Percentiles rank a stretch among this genome's conserved stretches.
phyloP scores from a whole-genome alignment of 108 stramenopile species.

The Parietichytrium sp. region DNA sequence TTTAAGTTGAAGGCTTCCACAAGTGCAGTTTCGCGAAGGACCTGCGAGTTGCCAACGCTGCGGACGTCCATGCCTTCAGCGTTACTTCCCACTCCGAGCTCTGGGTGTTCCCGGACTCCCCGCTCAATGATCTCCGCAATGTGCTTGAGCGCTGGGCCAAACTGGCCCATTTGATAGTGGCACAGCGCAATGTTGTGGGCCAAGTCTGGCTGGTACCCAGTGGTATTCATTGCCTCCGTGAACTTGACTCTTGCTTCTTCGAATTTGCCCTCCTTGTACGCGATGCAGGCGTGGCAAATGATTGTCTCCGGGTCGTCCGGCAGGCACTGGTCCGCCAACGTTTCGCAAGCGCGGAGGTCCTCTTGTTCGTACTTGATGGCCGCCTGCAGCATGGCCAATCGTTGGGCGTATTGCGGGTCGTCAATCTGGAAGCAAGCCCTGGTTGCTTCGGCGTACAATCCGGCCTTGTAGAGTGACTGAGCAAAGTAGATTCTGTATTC shows the following conservation, averaged over 20 bases:
- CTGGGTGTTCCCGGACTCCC: constrained; percentile 69
- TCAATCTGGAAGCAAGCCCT: constrained; percentile 53
- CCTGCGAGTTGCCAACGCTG: constrained; percentile 61
- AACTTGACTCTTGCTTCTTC: constrained; percentile 68
- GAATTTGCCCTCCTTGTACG: constrained; percentile 73
- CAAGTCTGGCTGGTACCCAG: constrained; percentile 73
- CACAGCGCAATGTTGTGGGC: constrained; percentile 82
- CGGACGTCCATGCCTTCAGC: constrained; percentile 66
- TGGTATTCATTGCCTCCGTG: constrained; percentile 64
- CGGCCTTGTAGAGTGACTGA: constrained; percentile 75
- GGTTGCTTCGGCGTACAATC: constrained; percentile 61
- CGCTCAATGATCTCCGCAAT: constrained; percentile 70
- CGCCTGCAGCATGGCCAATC: constrained; percentile 68
- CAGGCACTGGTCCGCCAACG: constrained; percentile 65
- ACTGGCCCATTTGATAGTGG: constrained; percentile 62
- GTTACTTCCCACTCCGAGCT: constrained; percentile 62
- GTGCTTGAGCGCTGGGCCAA: constrained; percentile 62
- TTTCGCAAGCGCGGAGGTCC: constrained; percentile 63
- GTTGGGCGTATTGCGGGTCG: constrained; percentile 60
- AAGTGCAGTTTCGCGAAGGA: constrained; percentile 60
- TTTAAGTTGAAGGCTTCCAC: constrained; percentile 81
- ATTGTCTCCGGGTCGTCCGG: constrained; percentile 74
- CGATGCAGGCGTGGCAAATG: constrained; percentile 67
- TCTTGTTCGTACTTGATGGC: constrained; percentile 74
- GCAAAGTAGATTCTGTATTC: constrained; percentile 75